Base-by-base conservation (phyloP, 495 filamentous ascomycete genomes). In the Talaromyces stipitatus region DNA sequence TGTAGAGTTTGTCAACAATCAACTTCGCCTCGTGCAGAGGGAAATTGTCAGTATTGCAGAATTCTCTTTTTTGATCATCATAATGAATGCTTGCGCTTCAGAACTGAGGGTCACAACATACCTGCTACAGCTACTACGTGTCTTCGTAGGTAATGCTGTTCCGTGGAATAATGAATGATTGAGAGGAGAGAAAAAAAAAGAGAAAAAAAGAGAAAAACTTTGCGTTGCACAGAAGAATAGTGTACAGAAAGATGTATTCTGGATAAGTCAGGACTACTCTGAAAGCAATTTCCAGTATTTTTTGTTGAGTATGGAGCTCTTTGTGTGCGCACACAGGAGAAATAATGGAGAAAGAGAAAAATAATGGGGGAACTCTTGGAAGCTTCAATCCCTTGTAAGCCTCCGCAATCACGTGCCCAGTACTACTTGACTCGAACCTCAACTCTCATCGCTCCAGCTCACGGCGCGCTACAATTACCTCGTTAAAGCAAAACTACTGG, bases 31-130 rank as follows among this genome's bases (percentile, higher is more conserved):
- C 54, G 11, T 58, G 55, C 46, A 28, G 54, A 52, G 43, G 73
- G 75, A 74, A 75, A 73, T 66, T 77, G 71, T 82, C 76, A 52
- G 76, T 59, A 79, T 81, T 81, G 79, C 78, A 82, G 78, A 82
- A 81, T 71, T 81, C 77, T 74, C 77, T 61, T 60, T 58, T 32
- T 66, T 58, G 62, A 58, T 75, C 71, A 74, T 82, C 78, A 78
- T 72, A 57, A 20, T 33, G 11, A 22, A 50, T 11, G n/a, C n/a
- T n/a, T n/a, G n/a, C n/a, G n/a, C n/a, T n/a, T n/a, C 8, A 16
- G 32, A 32, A 45, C 8, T 4, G 32, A 38, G 36, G 43, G 26
- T 30, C 11, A 7, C 9, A 20, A 32, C 50, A 20, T 52, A 52
- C 50, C 50, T 52, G 32, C 8, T n/a, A 22, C 2, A n/a, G 20